Evolutionary conservation across 1,139 yeast genomes (phyloP), one percentile per base, ranked within the genome.

Genomic region (Pichia sp.): DNA sequence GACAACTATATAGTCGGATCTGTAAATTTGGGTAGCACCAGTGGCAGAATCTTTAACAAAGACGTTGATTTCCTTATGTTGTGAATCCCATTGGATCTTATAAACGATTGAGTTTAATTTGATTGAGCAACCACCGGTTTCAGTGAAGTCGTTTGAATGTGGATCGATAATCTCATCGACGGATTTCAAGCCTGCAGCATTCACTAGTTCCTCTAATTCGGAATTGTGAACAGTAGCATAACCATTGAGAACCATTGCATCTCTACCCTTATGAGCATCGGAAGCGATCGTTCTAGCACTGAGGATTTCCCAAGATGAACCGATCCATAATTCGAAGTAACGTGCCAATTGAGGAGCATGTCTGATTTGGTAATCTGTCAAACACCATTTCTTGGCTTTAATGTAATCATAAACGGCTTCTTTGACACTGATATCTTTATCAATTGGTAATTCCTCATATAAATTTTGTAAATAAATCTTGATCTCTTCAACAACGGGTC

Each of bases 301-400:
- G 37, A 83, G 69, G 34, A 65, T 63, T 39, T 77, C 78, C 80
- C 88, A 81, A 27, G 83, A 72, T 15, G 83, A 69, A 0, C 95
- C 96, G 59, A 80, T 82, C 93, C 94, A 88, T 45, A 84, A 66
- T 61, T 89, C 96, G 50, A 76, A 61, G 50, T 71, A 71, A 54
- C 94, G 43, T 5, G 45, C 38, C 11, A 53, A 24, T 52, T 79
- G 78, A 3, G 78, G 74, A 18, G 81, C 73, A 51, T 72, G 71
- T 34, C 62, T 60, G 28, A 71, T 70, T 62, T 86, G 91, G 4
- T 69, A 73, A 9, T 66, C 67, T 0, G 83, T 75, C 42, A 86
- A 61, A 21, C 79, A 61, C 22, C 70, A 66, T 33, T 72, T 71
- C 52, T 75, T 76, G 38, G 65, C 63, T 36, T 64, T 63, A 21